These are phyloP conservation scores for Blastobotrys raffinosifermentans DNA, from an alignment of 1,139 yeast genomes.

Conservation along the genomic window DNA sequence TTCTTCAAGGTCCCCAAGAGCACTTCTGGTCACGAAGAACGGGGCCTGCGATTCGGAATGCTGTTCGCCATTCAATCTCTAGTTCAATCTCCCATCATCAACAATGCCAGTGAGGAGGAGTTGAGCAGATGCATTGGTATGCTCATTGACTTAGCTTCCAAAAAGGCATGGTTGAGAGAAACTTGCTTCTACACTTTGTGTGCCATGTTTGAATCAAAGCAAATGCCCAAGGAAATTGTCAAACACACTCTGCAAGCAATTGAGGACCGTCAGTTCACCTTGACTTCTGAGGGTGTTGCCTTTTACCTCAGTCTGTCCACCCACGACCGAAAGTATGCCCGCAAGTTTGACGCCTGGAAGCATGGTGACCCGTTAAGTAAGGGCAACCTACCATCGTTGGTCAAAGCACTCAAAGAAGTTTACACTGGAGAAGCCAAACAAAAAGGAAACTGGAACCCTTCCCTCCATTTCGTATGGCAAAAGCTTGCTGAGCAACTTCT, in stretches of 20 bases:
- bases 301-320: slow-evolving; percentile 51
- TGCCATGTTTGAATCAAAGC: slow-evolving; percentile 40
- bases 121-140: slow-evolving; percentile 39
- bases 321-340: slow-evolving; percentile 31
- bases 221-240: slow-evolving; percentile 19
- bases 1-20: slow-evolving; percentile 41
- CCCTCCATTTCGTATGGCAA: slow-evolving; percentile 80
- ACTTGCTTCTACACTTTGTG: slow-evolving; percentile 67
- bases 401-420: slow-evolving; percentile 63
- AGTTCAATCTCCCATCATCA: slow-evolving; percentile 50
- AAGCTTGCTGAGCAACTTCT: slow-evolving; percentile 46
- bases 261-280: slow-evolving; percentile 49
- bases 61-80: slow-evolving; percentile 79
- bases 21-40: slow-evolving; percentile 72
- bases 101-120: slow-evolving; percentile 28
- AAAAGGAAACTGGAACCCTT: slow-evolving; percentile 56
- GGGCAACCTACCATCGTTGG: slow-evolving; percentile 55
- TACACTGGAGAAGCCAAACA: slow-evolving; percentile 31
- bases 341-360: slow-evolving; percentile 47
- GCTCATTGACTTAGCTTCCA: slow-evolving; percentile 52
- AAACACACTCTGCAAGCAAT: slow-evolving; percentile 38
- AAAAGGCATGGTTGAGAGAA: slow-evolving; percentile 84
- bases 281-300: slow-evolving; percentile 78
- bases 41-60: slow-evolving; percentile 76
- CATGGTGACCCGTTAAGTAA: slow-evolving; percentile 63